Base-by-base conservation (phyloP, 352 stramenopile species). In the Phytophthora multivora region DNA sequence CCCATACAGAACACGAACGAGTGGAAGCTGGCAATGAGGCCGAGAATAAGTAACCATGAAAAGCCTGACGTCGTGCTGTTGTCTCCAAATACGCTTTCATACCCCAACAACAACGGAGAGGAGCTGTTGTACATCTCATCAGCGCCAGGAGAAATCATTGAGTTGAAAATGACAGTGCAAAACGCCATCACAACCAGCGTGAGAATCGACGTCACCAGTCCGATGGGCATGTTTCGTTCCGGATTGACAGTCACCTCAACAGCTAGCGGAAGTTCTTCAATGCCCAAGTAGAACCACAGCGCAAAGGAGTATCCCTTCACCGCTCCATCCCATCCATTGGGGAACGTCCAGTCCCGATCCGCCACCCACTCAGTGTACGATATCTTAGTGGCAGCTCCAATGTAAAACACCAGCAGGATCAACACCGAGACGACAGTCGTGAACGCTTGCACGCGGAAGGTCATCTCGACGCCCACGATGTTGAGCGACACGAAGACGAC, bases 1-100 rank as follows among this genome's bases (percentile, higher is more conserved):
- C 80, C 80, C 80, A 90, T 90, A 66, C 81, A 90, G 51, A 83
- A 90, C n/a, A 90, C 79, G 55, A 90, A 90, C 57, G 79, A 90
- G 71, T 89, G 79, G 58, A 90, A 90, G 59, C 75, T 86, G 16
- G 71, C 69, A 56, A 90, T 77, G 7, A 89, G 69, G 0, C 81
- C 81, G 2, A 90, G 49, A 31, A 89, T 76, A 18, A 90, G 64
- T 39, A 90, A 59, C 81, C 81, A 90, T 42, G 81, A 86, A 41
- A 90, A 90, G 9, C 64, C 81, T 19, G 79, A 82, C 10, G 80
- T 90, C 3, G 71, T 82, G 47, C 62, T 77, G 65, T 88, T 90
- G 55, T 89, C 79, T 15, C 77, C 81, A 48, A 90, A 90, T 9
- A 90, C 79, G 21, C 64, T 86, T 55, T 88, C 63, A 68, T 89